Evolutionary conservation across 73 alveolate species (phyloP).

Genomic region (Tetrahymena malaccensis): DNA sequence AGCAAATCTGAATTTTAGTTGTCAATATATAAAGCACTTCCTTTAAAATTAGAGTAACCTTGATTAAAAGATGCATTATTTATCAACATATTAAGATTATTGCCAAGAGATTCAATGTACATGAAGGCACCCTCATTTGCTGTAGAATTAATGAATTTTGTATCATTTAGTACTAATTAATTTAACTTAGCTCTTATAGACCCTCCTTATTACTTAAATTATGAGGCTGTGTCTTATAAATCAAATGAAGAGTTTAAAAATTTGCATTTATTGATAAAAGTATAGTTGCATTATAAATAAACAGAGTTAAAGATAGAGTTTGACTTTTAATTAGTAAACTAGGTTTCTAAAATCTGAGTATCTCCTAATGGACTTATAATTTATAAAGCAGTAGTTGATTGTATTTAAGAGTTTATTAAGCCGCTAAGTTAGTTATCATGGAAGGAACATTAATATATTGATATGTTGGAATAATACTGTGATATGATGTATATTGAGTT

Average conservation of each 20-base stretch:
- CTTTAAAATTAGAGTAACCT: neutral
- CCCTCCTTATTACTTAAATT: neutral
- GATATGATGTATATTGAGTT: neutral
- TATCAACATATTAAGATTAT: neutral
- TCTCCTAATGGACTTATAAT: neutral
- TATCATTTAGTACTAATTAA: neutral
- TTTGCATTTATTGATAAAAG: too few relatives aligned
- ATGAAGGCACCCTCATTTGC: neutral
- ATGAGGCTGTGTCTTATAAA: neutral
- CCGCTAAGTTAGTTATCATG: neutral
- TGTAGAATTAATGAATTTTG: neutral
- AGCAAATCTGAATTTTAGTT: neutral
- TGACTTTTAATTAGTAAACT: neutral
- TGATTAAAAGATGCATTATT: neutral
- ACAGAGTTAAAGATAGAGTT: neutral
- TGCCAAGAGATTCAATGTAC: neutral
- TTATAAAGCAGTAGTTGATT: neutral
- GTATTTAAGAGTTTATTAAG: neutral
- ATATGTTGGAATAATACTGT: neutral
- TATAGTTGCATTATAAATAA: too few relatives aligned
- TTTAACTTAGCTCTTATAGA: neutral
- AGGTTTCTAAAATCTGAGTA: neutral
- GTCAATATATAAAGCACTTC: neutral
- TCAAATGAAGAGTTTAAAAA: neutral
- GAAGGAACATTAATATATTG: neutral